These are phyloP conservation scores for Globisporangium lucens DNA, from an alignment of 352 stramenopile genomes.

Conservation along the genomic window DNA sequence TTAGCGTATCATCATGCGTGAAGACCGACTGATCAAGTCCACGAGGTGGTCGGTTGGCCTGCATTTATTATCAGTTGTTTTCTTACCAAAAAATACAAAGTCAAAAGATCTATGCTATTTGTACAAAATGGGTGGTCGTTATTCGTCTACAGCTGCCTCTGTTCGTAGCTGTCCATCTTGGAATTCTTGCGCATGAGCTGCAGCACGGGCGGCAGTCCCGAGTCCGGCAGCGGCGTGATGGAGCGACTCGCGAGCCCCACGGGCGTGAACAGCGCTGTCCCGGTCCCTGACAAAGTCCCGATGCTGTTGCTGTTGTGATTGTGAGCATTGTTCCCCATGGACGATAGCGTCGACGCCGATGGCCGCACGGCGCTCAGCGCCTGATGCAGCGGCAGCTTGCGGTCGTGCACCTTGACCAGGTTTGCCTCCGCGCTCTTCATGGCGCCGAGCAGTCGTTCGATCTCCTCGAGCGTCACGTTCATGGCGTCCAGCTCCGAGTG, in stretches of 20 bases:
- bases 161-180: slow-evolving; percentile 8
- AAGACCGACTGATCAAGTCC: background rate
- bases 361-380: slow-evolving; percentile 21
- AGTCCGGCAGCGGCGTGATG: slow-evolving; percentile 5
- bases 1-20: background rate
- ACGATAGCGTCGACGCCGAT: background rate
- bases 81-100: background rate
- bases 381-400: slow-evolving; percentile 38
- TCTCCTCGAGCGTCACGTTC: slow-evolving; percentile 39
- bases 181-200: background rate
- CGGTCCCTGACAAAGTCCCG: background rate
- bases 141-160: background rate
- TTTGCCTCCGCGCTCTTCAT: slow-evolving; percentile 36
- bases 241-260: slow-evolving; percentile 3
- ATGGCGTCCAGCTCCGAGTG: slow-evolving; percentile 48
- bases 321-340: background rate
- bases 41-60: background rate
- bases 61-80: background rate
- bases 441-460: slow-evolving; percentile 36
- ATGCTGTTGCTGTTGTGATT: background rate
- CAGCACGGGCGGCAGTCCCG: background rate
- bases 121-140: background rate
- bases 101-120: background rate
- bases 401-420: slow-evolving; percentile 40
- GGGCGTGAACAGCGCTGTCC: slow-evolving; percentile 1